Percentiles rank a stretch among this genome's conserved stretches.
These are phyloP conservation scores for Vicia faba DNA, from an alignment of 306 rosid species.

Conservation along the genomic window DNA sequence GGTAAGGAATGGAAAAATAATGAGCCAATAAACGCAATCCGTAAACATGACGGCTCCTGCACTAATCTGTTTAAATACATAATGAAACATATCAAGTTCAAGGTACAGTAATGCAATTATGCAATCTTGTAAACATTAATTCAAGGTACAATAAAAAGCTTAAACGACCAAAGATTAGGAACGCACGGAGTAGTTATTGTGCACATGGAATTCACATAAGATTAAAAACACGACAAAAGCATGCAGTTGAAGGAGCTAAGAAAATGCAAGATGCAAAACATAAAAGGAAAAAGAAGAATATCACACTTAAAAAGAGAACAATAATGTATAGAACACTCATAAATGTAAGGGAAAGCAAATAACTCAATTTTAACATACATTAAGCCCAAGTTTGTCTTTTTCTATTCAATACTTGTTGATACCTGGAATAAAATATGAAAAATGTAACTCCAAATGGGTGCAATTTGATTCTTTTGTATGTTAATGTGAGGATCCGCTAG, in stretches of 20 bases:
- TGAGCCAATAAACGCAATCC: slow-evolving; percentile 61
- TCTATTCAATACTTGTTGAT: slow-evolving; percentile 7
- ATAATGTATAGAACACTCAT: slow-evolving; percentile 9
- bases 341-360: slow-evolving; percentile 23
- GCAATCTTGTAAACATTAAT: no score
- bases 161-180: background rate
- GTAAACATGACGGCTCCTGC: slow-evolving; percentile 81
- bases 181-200: background rate
- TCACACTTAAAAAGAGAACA: slow-evolving; percentile 10
- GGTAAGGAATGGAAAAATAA: slow-evolving; percentile 72
- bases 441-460: slow-evolving; percentile 43
- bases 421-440: slow-evolving; percentile 66
- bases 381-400: background rate
- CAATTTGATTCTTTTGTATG: slow-evolving; percentile 26
- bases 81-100: slow-evolving; percentile 27
- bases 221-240: slow-evolving; percentile 7
- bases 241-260: slow-evolving; percentile 17
- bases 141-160: no score
- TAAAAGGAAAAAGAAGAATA: background rate
- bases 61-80: slow-evolving; percentile 50
- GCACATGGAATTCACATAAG: slow-evolving; percentile 7
- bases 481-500: slow-evolving; percentile 34
- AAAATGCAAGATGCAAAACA: slow-evolving; percentile 15
- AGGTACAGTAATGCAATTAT: slow-evolving; percentile 25
- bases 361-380: background rate